Evolutionary conservation across 805 yeast genomes (phyloP).

Genomic region (Blastobotrys chiropterorum): DNA sequence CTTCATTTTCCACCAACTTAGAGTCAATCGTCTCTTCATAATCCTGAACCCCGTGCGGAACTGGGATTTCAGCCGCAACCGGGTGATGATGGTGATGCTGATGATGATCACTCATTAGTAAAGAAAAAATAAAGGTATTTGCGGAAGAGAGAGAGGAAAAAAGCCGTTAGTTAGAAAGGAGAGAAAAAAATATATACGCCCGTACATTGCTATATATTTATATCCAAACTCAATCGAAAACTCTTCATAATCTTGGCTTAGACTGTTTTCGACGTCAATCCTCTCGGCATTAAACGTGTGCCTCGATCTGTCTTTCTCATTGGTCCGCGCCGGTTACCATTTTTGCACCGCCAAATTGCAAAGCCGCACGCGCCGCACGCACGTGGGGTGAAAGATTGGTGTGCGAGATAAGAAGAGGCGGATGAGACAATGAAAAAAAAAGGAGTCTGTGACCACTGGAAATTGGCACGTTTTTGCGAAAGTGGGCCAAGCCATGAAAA

Average conservation of each 20-base stretch:
- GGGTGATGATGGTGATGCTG: conserved; percentile 24
- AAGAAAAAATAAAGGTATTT: too few relatives aligned
- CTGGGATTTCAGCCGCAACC: conserved; percentile 31
- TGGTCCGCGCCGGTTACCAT: background rate
- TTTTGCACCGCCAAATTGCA: background rate
- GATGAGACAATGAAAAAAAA: background rate
- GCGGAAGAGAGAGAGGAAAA: too few relatives aligned
- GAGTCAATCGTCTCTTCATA: conserved; percentile 27
- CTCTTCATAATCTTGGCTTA: background rate
- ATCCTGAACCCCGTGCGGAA: conserved; percentile 33
- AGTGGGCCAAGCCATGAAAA: background rate
- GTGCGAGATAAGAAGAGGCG: background rate
- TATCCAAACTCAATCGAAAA: background rate
- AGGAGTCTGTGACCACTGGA: background rate
- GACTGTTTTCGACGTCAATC: background rate
- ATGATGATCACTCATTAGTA: conserved; percentile 27
- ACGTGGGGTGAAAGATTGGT: background rate
- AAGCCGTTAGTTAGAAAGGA: background rate
- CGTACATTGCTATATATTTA: background rate
- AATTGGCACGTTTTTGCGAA: background rate
- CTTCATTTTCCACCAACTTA: conserved; percentile 22
- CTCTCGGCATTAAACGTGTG: background rate
- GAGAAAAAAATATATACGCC: background rate
- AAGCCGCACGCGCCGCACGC: background rate
- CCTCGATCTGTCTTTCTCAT: background rate